A percentile compares a stretch with the other conserved stretches of the same genome.
Evolutionary conservation across 192 early-diverging fungal genomes (phyloP).

Genomic region (Thoreauomyces humboldtii): DNA sequence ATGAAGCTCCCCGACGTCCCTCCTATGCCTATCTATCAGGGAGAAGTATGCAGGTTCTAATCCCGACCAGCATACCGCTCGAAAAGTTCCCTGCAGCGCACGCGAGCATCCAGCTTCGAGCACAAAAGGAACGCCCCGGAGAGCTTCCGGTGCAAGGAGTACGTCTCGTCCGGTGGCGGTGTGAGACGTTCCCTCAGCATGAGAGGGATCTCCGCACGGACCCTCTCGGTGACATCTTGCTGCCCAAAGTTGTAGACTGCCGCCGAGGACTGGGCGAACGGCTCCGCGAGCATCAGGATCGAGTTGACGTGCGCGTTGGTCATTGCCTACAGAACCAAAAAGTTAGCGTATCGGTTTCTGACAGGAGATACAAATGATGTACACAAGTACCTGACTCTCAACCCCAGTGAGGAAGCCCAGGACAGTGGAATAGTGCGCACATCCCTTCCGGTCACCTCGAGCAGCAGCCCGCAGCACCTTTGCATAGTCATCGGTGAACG

Average conservation of each 20-base stretch:
- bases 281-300: conserved; percentile 80
- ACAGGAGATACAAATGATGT: not conserved
- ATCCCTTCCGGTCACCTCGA: conserved; percentile 68
- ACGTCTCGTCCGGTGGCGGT: conserved; percentile 98
- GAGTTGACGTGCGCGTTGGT: conserved; percentile 83
- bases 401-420: conserved; percentile 92
- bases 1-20: too few relatives aligned
- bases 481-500: conserved; percentile 77
- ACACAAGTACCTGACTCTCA: conserved; percentile 67
- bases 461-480: conserved; percentile 71
- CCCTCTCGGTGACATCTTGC: conserved; percentile 79
- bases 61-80: conserved; percentile 3
- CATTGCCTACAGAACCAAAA: conserved; percentile 59
- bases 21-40: too few relatives aligned
- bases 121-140: conserved; percentile 91
- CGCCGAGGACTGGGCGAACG: conserved; percentile 53
- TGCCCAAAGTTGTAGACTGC: conserved; percentile 74
- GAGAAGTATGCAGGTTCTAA: too few relatives aligned
- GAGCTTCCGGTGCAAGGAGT: conserved; percentile 92
- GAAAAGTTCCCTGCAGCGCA: conserved; percentile 45
- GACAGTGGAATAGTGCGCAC: conserved; percentile 71
- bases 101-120: conserved; percentile 67
- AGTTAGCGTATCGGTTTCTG: too few relatives aligned
- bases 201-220: conserved; percentile 85
- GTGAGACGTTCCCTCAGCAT: conserved; percentile 93